Conservation (phyloP, 202 grass and related monocot species). For the Setaria viridis region DNA sequence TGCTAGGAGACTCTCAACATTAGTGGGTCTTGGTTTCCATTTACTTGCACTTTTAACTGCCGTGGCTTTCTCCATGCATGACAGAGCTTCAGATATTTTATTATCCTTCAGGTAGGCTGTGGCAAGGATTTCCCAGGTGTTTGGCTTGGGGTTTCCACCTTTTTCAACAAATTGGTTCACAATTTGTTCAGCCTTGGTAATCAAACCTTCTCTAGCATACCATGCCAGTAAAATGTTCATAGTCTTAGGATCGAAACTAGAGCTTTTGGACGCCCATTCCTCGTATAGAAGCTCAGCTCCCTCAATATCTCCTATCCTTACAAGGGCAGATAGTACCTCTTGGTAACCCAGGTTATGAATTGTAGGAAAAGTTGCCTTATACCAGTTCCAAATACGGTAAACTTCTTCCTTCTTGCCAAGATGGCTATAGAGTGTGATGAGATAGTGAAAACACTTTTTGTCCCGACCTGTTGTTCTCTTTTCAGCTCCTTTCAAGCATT, state of each 20-base stretch:
- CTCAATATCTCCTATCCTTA: slow-evolving; percentile 77
- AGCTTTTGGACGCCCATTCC: slow-evolving; percentile 70
- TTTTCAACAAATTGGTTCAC: slow-evolving; percentile 68
- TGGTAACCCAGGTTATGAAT: slow-evolving; percentile 88
- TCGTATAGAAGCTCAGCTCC: slow-evolving; percentile 85
- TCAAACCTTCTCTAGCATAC: slow-evolving; percentile 73
- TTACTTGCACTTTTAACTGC: slow-evolving; percentile 60
- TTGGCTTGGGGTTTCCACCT: slow-evolving; percentile 82
- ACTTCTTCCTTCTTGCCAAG: slow-evolving; percentile 87
- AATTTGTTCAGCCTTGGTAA: slow-evolving; percentile 63
- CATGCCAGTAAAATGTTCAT: slow-evolving; percentile 82
- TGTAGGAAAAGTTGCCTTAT: slow-evolving; percentile 76
- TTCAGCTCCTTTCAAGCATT: slow-evolving; percentile 84
- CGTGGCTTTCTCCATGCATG: slow-evolving; percentile 69
- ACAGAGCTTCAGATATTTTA: slow-evolving; percentile 65
- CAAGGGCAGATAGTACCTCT: slow-evolving; percentile 67
- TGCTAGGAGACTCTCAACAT: slow-evolving; percentile 64
- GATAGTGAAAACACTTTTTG: slow-evolving; percentile 77
- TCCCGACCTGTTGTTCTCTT: slow-evolving; percentile 78
- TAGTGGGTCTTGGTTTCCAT: slow-evolving; percentile 72
- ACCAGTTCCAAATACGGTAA: slow-evolving; percentile 91
- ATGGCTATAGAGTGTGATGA: slow-evolving; percentile 76
- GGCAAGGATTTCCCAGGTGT: slow-evolving; percentile 83
- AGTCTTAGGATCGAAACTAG: slow-evolving; percentile 78
- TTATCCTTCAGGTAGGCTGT: slow-evolving; percentile 70